These are phyloP conservation scores for Lichtheimia corymbifera DNA, from an alignment of 371 early-diverging fungal species.

Conservation along the genomic window DNA sequence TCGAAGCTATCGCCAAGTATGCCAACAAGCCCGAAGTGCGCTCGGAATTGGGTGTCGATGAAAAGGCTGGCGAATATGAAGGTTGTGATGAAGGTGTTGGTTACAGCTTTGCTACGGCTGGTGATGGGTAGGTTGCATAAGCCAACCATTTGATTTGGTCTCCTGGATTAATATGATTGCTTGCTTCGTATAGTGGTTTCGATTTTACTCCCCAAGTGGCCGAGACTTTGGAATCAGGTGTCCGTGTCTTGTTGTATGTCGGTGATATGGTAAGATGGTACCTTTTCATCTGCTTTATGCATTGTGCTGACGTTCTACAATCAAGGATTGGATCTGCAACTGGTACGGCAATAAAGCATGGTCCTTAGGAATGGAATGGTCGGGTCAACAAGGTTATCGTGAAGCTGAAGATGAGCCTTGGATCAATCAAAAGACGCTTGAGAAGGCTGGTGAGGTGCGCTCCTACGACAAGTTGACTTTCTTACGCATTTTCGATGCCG, in stretches of 20 bases:
- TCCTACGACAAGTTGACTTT: constrained; percentile 71
- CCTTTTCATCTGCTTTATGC: not conserved
- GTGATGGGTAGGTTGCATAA: constrained; percentile 78
- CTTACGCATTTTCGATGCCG: constrained; percentile 81
- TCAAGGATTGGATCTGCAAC: constrained; percentile 80
- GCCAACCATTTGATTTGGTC: too few species aligned
- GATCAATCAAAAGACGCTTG: constrained; percentile 26
- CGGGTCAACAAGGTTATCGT: constrained; percentile 67
- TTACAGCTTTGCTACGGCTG: constrained; percentile 66
- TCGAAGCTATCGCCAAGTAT: constrained; percentile 70
- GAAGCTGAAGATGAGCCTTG: constrained; percentile 59
- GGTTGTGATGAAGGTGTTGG: constrained; percentile 78
- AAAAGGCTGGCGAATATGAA: constrained; percentile 61
- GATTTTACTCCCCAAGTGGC: constrained; percentile 47
- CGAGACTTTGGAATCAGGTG: constrained; percentile 70
- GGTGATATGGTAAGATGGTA: constrained; percentile 43
- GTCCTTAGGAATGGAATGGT: constrained; percentile 79
- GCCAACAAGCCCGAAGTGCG: constrained; percentile 77
- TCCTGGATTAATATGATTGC: too few species aligned
- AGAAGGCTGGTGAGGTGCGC: constrained; percentile 75
- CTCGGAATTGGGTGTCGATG: constrained; percentile 64
- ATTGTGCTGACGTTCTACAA: not conserved
- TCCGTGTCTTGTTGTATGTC: constrained; percentile 82
- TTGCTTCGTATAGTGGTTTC: too few species aligned
- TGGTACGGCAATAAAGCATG: constrained; percentile 88